Evolutionary conservation across 441 rosid genomes (phyloP), one percentile per base, ranked within the genome.

Genomic region (Erysimum cheiri): DNA sequence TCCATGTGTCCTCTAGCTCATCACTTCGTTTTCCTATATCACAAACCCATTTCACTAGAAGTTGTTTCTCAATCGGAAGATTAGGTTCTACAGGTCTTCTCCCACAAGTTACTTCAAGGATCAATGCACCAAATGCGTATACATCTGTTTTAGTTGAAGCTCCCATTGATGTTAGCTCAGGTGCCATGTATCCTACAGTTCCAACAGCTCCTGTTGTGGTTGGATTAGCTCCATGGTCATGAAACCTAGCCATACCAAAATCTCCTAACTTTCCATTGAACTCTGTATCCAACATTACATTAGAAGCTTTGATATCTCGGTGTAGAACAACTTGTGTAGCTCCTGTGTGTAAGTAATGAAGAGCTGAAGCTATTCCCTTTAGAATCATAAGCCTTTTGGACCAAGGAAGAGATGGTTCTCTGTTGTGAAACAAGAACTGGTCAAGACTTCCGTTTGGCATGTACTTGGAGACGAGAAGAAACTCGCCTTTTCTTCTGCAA

Each of bases 71-170:
- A 0, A 37, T 13, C 4, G 40, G 22, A 32, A 47, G 0, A 3
- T 19, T 70, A 1, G 37, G 54, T 36, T 80, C 84, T 2, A 86
- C 60, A 4, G 96, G 92, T 57, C 37, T 67, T 39, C 76, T 85
- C 66, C 93, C 91, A 33, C 87, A 83, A 7, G 80, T 85, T 17
- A 90, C 87, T 73, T 87, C 96, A 0, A 90, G 91, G 66, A 87
- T 57, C 10, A 87, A 81, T 1, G 76, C 81, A 10, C 93, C 96
- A 32, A 88, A 86, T 4, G 88, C 75, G 33, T 71, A 87, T 3
- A 90, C 86, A 52, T 90, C 90, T 0, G 86, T 75, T 59, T 56
- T 50, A 0, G 84, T 76, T 0, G 82, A 78, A 28, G 86, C 80
- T 72, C 88, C 91, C 2, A 70, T 80, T 47, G 74, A 50, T 0